Conservation (phyloP, 495 filamentous ascomycete species). For the Podospora conica region DNA sequence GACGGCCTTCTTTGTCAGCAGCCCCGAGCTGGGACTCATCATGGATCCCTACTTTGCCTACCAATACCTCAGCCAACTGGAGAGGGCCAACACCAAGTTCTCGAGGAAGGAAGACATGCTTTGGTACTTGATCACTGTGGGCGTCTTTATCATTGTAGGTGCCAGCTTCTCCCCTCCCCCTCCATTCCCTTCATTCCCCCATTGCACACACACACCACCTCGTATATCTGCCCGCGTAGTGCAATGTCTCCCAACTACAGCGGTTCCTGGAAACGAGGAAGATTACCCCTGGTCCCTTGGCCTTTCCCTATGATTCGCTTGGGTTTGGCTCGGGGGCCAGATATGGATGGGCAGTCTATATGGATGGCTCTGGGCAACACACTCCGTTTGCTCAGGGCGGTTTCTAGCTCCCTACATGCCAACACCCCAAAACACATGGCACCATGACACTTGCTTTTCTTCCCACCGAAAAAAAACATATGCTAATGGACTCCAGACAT, state of each 20-base stretch:
- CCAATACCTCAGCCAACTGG: constrained; percentile 40
- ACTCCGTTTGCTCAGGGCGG: constrained; percentile 59
- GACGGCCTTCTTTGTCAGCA: constrained; percentile 68
- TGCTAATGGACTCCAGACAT: constrained; percentile 31
- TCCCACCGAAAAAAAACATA: neutral
- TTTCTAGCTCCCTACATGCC: constrained; percentile 84
- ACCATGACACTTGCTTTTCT: neutral
- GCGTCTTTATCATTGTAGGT: constrained; percentile 42
- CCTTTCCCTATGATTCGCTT: constrained; percentile 70
- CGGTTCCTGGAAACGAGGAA: constrained; percentile 99
- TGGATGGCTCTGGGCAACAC: constrained; percentile 72
- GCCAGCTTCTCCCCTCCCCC: constrained; percentile 2
- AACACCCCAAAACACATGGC: constrained; percentile 9
- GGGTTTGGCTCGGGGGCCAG: constrained; percentile 66
- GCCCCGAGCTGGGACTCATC: constrained; percentile 55
- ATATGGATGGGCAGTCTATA: constrained; percentile 79
- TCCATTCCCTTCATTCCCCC: neutral
- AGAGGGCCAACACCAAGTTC: constrained; percentile 37
- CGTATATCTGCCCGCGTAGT: constrained; percentile 95
- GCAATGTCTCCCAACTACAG: constrained; percentile 62
- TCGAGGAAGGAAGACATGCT: constrained; percentile 39
- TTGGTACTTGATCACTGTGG: constrained; percentile 44
- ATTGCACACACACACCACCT: constrained; percentile 44
- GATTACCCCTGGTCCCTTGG: constrained; percentile 71
- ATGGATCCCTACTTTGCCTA: constrained; percentile 74